A percentile compares a stretch with the other conserved stretches of the same genome.
These are phyloP conservation scores for Chalara sp. DNA, from an alignment of 2,329 filamentous ascomycete species.

Conservation along the genomic window DNA sequence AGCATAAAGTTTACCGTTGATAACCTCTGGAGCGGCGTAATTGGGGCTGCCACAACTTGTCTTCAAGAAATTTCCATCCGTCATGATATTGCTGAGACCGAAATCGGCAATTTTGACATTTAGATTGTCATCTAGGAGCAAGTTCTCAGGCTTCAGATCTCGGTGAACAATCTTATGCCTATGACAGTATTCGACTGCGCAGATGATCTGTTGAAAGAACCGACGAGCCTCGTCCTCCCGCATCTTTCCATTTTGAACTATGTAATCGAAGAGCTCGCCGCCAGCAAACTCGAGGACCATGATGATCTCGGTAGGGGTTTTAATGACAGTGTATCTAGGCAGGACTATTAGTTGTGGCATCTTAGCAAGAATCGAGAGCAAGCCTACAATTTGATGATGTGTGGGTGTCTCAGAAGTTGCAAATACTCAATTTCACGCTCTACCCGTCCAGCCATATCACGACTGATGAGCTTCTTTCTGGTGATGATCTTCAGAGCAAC, in stretches of 20 bases:
- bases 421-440: slow-evolving; percentile 98
- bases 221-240: slow-evolving; percentile 87
- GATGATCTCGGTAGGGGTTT: slow-evolving; percentile 88
- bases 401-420: slow-evolving; percentile 88
- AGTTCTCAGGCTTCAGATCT: slow-evolving; percentile 94
- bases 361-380: not conserved
- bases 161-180: slow-evolving; percentile 98
- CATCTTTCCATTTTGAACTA: slow-evolving; percentile 89
- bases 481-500: slow-evolving; percentile 98
- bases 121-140: slow-evolving; percentile 87
- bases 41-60: slow-evolving; percentile 98
- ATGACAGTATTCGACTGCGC: slow-evolving; percentile 97
- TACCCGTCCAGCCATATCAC: slow-evolving; percentile 96
- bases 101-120: slow-evolving; percentile 99
- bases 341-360: slow-evolving; percentile 18
- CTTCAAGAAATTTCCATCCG: slow-evolving; percentile 97
- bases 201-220: slow-evolving; percentile 99
- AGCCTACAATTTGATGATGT: slow-evolving; percentile 94
- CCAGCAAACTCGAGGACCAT: slow-evolving; percentile 99
- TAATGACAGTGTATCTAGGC: slow-evolving; percentile 86
- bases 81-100: slow-evolving; percentile 99
- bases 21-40: slow-evolving; percentile 96
- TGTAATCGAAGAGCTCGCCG: slow-evolving; percentile 95
- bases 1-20: slow-evolving; percentile 94
- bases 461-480: slow-evolving; percentile 88